Base-by-base conservation (phyloP, 1,284 basidiomycete genomes). In the Fomitiporia mediterranea region DNA sequence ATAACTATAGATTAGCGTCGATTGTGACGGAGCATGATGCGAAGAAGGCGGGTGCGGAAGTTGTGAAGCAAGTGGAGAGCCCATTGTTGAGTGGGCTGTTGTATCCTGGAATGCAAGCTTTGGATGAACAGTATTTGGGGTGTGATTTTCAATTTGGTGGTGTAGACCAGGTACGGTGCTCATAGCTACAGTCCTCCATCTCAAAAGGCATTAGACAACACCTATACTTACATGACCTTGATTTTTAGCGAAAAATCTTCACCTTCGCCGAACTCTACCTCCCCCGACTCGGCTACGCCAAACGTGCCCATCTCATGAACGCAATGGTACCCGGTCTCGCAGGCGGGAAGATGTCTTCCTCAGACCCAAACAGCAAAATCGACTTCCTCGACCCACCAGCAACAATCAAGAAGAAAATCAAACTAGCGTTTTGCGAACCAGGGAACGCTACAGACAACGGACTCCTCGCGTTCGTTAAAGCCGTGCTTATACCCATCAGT, bases 61-160 rank as follows among this genome's bases (percentile, higher is more conserved):
- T 99, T 50, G 97, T 99, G 64, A 99, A 99, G 74, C 95, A 98
- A 71, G 94, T 97, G 3, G 89, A 94, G 59, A 94, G 86, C 64
- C 93, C 97, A 0, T 73, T 98, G 48, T 77, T 99, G 54, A 92
- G 89, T 63, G 94, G 94, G 2, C 72, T 99, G 60, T 80, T 99
- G 60, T 99, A 99, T 80, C 96, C 96, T 0, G 93, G 95, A 34
- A 72, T 99, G 35, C 97, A 99, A 68, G 94, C 96, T 11, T 80
- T 99, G 23, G 97, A 99, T 66, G 97, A 99, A 72, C 86, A 99
- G 74, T 98, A 98, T 78, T 82, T 99, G 23, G 91, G 81, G 17
- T 90, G 92, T 23, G 94, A 99, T 70, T 96, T 99, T 75, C 97
- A 99, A 70, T 99, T 99, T 63, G 97, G 97, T 28, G 96, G 97